phyloP scores from a whole-genome alignment of 1,139 yeast species.

The Yamadazyma dushanensis region DNA sequence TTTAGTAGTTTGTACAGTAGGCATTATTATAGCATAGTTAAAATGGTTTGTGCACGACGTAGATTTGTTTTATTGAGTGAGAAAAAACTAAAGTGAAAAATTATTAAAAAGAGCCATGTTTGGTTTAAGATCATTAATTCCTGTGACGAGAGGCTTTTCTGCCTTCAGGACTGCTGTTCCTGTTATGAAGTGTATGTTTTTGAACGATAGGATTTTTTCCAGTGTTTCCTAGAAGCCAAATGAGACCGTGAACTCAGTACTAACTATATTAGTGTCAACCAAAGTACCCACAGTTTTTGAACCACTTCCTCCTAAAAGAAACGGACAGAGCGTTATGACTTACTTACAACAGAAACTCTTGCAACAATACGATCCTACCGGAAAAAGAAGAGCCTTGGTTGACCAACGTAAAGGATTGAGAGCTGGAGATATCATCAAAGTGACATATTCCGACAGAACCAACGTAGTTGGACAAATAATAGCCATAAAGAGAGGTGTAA shows the following conservation, averaged over 20 bases:
- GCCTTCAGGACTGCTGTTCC: conserved; percentile 6
- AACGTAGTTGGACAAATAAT: conserved; percentile 75
- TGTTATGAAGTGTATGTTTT: conserved; percentile 6
- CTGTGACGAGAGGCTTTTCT: conserved; percentile 4
- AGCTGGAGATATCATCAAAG: conserved; percentile 81
- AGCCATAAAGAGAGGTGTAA: conserved; percentile 62
- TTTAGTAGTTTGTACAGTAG: conserved; percentile 34
- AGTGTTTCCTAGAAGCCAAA: too few species aligned
- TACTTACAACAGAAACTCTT: conserved; percentile 52
- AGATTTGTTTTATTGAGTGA: conserved; percentile 5
- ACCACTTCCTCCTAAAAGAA: conserved; percentile 52
- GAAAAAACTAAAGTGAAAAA: conserved; percentile 1
- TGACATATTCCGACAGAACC: conserved; percentile 68
- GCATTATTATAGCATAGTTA: not conserved
- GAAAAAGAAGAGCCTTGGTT: conserved; percentile 67
- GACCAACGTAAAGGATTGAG: conserved; percentile 53
- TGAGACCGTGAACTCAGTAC: too few species aligned
- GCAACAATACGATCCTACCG: conserved; percentile 67
- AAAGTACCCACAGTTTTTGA: conserved; percentile 44
- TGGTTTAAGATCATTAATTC: conserved; percentile 7
- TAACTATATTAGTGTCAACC: conserved; percentile 14
- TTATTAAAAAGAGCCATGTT: conserved; percentile 5
- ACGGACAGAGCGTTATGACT: conserved; percentile 50
- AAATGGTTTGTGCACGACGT: conserved; percentile 2
- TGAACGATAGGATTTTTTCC: conserved; percentile 10